A percentile compares a stretch with the other conserved stretches of the same genome.
phyloP scores from a whole-genome alignment of 306 rosid genomes.

The Cicer pinnatifidum region DNA sequence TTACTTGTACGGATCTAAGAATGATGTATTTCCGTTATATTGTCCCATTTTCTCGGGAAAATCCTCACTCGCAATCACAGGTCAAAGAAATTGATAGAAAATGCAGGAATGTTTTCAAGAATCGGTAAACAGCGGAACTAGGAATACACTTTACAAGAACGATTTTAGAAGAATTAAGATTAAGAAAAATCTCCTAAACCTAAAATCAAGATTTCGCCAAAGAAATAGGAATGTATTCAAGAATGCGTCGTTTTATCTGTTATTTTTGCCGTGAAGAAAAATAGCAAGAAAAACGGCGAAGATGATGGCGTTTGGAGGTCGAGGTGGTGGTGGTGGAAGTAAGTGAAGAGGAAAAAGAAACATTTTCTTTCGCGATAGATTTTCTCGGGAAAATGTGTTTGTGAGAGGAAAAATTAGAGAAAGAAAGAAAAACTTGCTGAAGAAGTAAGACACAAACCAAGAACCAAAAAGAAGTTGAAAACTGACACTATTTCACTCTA shows the following conservation, averaged over 20 bases:
- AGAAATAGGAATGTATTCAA: constrained; percentile 12
- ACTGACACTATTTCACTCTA: not conserved
- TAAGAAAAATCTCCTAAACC: constrained; percentile 37
- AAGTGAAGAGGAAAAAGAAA: not conserved
- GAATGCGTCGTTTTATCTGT: not conserved
- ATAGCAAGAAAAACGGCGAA: not conserved
- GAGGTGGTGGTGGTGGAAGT: constrained; percentile 19
- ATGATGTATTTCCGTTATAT: constrained; percentile 14
- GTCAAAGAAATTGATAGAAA: not conserved
- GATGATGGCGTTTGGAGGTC: not conserved
- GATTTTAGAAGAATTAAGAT: not conserved
- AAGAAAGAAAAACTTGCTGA: constrained; percentile 27
- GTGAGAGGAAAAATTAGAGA: constrained; percentile 37
- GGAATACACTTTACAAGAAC: constrained; percentile 8
- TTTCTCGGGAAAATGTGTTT: constrained; percentile 39
- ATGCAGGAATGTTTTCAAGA: not conserved
- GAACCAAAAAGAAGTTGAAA: not conserved
- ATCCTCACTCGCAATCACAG: not conserved
- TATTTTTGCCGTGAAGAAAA: not conserved
- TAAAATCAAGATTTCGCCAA: constrained; percentile 36
- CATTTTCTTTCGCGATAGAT: constrained; percentile 25
- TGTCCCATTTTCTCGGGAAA: constrained; percentile 49
- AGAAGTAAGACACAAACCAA: constrained; percentile 23
- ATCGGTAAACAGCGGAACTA: constrained; percentile 15
- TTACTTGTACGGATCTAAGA: constrained; percentile 51